phyloP scores from a whole-genome alignment of 108 stramenopile species.

The Nitzschia palea region DNA sequence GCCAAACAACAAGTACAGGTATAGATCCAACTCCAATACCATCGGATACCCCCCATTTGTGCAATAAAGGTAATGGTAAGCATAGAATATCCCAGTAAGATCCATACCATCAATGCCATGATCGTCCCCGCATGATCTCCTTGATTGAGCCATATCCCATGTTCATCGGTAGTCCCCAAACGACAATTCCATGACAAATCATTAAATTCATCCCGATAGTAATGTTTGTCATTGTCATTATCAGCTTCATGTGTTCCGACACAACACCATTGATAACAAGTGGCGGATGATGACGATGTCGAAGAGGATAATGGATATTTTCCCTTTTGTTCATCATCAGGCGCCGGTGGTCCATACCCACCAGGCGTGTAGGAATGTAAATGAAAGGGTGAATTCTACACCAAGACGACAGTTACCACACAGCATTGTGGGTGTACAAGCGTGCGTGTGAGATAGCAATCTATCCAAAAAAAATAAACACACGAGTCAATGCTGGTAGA shows the following conservation, averaged over 20 bases:
- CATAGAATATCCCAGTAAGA: constrained; percentile 73
- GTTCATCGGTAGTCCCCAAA: constrained; percentile 54
- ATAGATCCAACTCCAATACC: constrained; percentile 60
- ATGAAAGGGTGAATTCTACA: constrained; percentile 27
- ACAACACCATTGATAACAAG: background rate
- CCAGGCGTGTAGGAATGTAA: constrained; percentile 22
- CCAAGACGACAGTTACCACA: too few species aligned
- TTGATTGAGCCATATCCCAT: constrained; percentile 90
- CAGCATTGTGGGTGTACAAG: too few species aligned
- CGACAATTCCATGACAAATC: constrained; percentile 52
- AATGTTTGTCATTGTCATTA: constrained; percentile 14
- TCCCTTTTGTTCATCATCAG: constrained; percentile 2
- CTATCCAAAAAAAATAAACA: background rate
- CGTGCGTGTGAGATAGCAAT: too few species aligned
- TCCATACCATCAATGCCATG: constrained; percentile 86
- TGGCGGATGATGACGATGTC: background rate
- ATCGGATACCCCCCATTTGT: constrained; percentile 67
- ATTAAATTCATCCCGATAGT: constrained; percentile 68
- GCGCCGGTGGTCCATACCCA: constrained; percentile 22
- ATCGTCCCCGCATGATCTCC: constrained; percentile 87
- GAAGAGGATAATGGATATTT: background rate
- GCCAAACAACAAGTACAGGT: constrained; percentile 71
- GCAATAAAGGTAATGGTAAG: constrained; percentile 79
- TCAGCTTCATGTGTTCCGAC: constrained; percentile 5
- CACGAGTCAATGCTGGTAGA: background rate